Evolutionary conservation across 2,329 filamentous ascomycete genomes (phyloP).

Genomic region (Arthrobotrys entomopaga): DNA sequence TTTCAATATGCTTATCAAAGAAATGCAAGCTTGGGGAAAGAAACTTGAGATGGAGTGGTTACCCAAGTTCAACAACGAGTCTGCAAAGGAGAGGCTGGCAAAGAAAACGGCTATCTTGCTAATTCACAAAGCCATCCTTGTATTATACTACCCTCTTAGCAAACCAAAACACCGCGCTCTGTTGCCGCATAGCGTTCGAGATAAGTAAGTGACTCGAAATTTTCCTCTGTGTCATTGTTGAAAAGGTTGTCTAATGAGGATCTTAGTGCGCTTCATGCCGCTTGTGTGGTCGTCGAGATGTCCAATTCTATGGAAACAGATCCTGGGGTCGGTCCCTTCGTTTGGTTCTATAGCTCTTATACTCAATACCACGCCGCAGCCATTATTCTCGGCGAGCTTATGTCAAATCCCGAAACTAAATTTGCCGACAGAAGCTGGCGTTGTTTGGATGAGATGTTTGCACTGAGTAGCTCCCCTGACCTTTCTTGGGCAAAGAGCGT

Average conservation of each 20-base stretch:
- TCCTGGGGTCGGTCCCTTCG: slow-evolving; percentile 50
- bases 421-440: slow-evolving; percentile 40
- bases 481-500: slow-evolving; percentile 46
- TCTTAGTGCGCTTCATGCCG: slow-evolving; percentile 46
- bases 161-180: slow-evolving; percentile 49
- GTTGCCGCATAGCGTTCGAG: slow-evolving; percentile 37
- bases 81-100: slow-evolving; percentile 39
- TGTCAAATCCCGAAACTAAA: slow-evolving; percentile 46
- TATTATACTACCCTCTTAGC: slow-evolving; percentile 51
- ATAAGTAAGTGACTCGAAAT: slow-evolving; percentile 30
- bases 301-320: slow-evolving; percentile 55
- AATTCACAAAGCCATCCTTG: slow-evolving; percentile 49
- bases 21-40: slow-evolving; percentile 54
- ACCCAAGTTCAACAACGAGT: slow-evolving; percentile 47
- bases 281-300: slow-evolving; percentile 51
- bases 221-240: neutral
- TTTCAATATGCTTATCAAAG: slow-evolving; percentile 44
- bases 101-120: slow-evolving; percentile 53
- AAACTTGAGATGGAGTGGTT: slow-evolving; percentile 51
- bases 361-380: slow-evolving; percentile 52
- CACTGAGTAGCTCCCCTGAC: slow-evolving; percentile 37
- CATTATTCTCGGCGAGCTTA: slow-evolving; percentile 44
- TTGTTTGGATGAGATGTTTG: slow-evolving; percentile 51
- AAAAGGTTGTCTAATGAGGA: neutral
- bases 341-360: slow-evolving; percentile 51